A percentile compares a stretch with the other conserved stretches of the same genome.
Conservation (phyloP, 768 basidiomycete species). For the Boletus edulis region DNA sequence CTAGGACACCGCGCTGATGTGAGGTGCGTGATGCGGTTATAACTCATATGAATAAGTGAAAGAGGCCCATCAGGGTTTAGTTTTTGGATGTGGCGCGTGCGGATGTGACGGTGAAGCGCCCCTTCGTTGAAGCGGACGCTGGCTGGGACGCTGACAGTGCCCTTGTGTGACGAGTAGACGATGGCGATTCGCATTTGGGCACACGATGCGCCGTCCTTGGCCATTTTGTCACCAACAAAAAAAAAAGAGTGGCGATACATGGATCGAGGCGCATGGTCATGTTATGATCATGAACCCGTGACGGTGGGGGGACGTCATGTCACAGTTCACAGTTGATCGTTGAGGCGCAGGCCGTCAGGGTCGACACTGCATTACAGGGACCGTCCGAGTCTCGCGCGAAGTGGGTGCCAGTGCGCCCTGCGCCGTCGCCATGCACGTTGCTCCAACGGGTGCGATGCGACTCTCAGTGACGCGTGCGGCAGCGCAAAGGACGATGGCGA, state of each 20-base stretch:
- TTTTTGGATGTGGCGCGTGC: background rate
- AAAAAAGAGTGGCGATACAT: background rate
- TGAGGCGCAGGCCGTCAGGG: background rate
- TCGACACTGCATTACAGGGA: background rate
- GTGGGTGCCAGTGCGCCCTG: no score
- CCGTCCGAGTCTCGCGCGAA: constrained; percentile 1
- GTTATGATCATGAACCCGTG: background rate
- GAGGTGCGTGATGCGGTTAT: background rate
- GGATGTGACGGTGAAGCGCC: background rate
- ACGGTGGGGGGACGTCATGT: background rate
- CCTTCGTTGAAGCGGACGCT: no score
- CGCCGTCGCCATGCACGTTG: no score
- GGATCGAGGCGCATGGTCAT: background rate
- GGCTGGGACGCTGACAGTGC: background rate
- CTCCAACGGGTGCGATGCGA: no score
- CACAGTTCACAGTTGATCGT: no score
- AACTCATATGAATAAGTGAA: background rate
- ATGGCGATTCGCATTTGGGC: no score
- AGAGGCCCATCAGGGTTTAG: background rate
- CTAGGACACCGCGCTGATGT: background rate
- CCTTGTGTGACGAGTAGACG: no score
- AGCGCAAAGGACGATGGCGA: no score
- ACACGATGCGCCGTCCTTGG: background rate
- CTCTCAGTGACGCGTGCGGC: no score
- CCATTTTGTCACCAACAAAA: background rate